Conservation (phyloP, 805 yeast genomes). For the Kodamaea leandrae region DNA sequence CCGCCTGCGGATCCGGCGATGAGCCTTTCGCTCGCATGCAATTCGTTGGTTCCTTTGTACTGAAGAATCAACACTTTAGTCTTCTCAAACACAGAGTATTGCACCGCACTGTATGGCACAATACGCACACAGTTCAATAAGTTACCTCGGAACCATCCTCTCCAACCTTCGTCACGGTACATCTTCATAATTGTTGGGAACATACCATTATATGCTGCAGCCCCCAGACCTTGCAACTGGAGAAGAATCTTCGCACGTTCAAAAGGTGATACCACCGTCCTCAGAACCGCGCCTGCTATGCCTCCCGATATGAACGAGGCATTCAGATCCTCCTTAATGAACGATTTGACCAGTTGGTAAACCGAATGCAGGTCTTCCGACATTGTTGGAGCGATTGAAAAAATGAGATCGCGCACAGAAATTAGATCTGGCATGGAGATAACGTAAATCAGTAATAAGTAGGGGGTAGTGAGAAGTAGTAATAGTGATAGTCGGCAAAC, state of each 20-base stretch:
- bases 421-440: background rate
- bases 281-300: constrained; percentile 71
- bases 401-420: background rate
- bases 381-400: background rate
- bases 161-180: constrained; percentile 88
- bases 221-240: constrained; percentile 76
- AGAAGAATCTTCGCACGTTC: constrained; percentile 90
- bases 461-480: background rate
- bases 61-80: constrained; percentile 43
- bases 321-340: constrained; percentile 48
- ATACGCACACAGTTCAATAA: constrained; percentile 86
- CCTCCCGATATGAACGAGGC: constrained; percentile 74
- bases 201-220: constrained; percentile 60
- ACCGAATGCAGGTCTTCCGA: no score
- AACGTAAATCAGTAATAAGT: background rate
- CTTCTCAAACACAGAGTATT: constrained; percentile 78
- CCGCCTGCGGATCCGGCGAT: constrained; percentile 83
- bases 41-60: constrained; percentile 26
- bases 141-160: constrained; percentile 88
- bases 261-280: constrained; percentile 93
- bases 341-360: constrained; percentile 16
- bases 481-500: background rate
- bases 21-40: constrained; percentile 59
- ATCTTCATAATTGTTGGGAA: constrained; percentile 70
- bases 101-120: constrained; percentile 93